phyloP scores from a whole-genome alignment of 2,329 filamentous ascomycete species.

The Torrubiellomyces zombiae region DNA sequence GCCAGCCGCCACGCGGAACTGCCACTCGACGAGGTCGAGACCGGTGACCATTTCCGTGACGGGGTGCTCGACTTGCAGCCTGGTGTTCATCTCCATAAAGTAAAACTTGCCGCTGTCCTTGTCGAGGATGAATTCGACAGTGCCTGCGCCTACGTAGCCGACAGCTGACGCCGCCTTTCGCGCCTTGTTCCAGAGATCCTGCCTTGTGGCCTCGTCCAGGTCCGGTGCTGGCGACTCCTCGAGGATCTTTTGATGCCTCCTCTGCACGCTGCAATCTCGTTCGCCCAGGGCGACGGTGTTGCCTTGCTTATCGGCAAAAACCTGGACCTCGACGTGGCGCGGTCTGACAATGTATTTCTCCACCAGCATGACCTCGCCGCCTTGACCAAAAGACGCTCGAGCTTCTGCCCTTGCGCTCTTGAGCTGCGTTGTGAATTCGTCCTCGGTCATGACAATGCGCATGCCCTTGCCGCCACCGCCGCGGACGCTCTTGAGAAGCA shows the following conservation, averaged over 20 bases:
- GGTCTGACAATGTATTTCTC: slow-evolving; percentile 68
- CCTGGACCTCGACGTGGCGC: slow-evolving; percentile 77
- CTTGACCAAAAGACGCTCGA: slow-evolving; percentile 62
- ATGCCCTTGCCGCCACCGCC: slow-evolving; percentile 78
- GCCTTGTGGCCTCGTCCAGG: slow-evolving; percentile 37
- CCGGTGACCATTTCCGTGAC: slow-evolving; percentile 61
- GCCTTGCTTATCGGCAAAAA: slow-evolving; percentile 70
- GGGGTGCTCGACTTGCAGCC: slow-evolving; percentile 91
- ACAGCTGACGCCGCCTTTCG: slow-evolving; percentile 54
- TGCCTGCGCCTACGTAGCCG: slow-evolving; percentile 77
- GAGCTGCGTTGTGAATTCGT: slow-evolving; percentile 55
- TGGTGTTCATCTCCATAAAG: slow-evolving; percentile 72
- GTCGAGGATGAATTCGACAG: slow-evolving; percentile 82
- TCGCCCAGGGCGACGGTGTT: slow-evolving; percentile 74
- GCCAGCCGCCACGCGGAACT: slow-evolving; percentile 57
- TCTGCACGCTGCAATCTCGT: slow-evolving; percentile 74
- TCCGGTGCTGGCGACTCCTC: slow-evolving; percentile 75
- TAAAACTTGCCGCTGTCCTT: slow-evolving; percentile 67
- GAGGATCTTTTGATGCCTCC: slow-evolving; percentile 78
- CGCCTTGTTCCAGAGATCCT: slow-evolving; percentile 50
- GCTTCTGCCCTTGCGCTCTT: slow-evolving; percentile 61
- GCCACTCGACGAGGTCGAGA: slow-evolving; percentile 79
- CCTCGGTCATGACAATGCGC: slow-evolving; percentile 51
- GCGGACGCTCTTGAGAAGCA: slow-evolving; percentile 64
- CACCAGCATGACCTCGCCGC: slow-evolving; percentile 66